A percentile compares a stretch with the other conserved stretches of the same genome.
Conservation (phyloP, 2,329 filamentous ascomycete genomes). For the Claviceps maximensis region DNA sequence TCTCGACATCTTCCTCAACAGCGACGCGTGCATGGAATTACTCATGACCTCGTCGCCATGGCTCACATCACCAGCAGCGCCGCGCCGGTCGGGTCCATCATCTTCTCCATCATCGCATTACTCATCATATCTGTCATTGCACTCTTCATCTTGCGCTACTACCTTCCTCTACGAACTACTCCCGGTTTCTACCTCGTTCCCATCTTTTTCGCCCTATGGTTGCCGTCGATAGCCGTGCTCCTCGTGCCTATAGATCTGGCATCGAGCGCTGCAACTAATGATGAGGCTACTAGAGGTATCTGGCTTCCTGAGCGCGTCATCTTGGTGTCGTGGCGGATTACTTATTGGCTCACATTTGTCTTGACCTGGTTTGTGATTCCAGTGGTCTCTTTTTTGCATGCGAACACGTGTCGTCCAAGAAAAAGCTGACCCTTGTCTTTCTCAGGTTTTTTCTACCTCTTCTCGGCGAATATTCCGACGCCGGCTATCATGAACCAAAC, state of each 20-base stretch:
- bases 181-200: constrained; percentile 82
- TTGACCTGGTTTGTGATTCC: constrained; percentile 70
- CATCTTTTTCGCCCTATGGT: constrained; percentile 88
- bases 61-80: constrained; percentile 37
- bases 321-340: constrained; percentile 83
- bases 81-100: constrained; percentile 61
- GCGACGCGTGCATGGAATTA: constrained; percentile 14
- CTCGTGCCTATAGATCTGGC: constrained; percentile 93
- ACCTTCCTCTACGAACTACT: constrained; percentile 78
- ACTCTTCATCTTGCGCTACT: constrained; percentile 76
- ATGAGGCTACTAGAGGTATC: constrained; percentile 61
- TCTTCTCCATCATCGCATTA: constrained; percentile 64
- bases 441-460: constrained; percentile 76
- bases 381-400: neutral
- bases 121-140: constrained; percentile 62
- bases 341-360: constrained; percentile 93
- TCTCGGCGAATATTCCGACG: constrained; percentile 87
- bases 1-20: neutral
- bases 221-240: constrained; percentile 81
- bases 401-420: neutral
- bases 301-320: constrained; percentile 72
- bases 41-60: constrained; percentile 26
- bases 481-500: constrained; percentile 78
- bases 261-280: constrained; percentile 63
- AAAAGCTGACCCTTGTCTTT: neutral